Evolutionary conservation across 2,329 filamentous ascomycete genomes (phyloP).

Genomic region (Teratosphaeria gauchensis): DNA sequence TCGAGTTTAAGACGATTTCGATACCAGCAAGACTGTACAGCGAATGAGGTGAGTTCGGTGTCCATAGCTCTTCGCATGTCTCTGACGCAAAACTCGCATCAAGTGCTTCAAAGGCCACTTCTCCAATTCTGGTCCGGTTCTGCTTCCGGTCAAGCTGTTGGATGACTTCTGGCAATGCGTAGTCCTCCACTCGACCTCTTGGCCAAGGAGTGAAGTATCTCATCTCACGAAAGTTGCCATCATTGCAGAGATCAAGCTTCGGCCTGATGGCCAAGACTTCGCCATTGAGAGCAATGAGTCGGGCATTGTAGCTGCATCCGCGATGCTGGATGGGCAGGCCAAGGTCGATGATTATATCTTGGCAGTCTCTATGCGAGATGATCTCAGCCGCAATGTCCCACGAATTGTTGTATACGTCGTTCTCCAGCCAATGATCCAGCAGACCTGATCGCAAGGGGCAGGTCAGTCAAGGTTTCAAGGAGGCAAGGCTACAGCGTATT

Average conservation of each 20-base stretch:
- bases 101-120: constrained; percentile 51
- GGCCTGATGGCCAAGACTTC: constrained; percentile 63
- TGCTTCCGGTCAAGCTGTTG: constrained; percentile 45
- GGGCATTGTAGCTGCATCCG: constrained; percentile 55
- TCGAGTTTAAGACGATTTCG: constrained; percentile 53
- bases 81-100: constrained; percentile 57
- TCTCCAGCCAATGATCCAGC: constrained; percentile 52
- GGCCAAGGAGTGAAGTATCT: constrained; percentile 55
- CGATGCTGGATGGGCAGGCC: constrained; percentile 50
- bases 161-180: constrained; percentile 52
- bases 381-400: constrained; percentile 56
- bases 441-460: constrained; percentile 23
- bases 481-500: too few species aligned
- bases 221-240: constrained; percentile 49
- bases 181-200: constrained; percentile 51
- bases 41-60: constrained; percentile 48
- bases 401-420: constrained; percentile 31
- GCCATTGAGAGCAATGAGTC: constrained; percentile 55
- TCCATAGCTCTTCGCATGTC: constrained; percentile 62
- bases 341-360: constrained; percentile 53
- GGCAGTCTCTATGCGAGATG: constrained; percentile 47
- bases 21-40: constrained; percentile 58
- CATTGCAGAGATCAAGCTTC: constrained; percentile 62
- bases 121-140: constrained; percentile 55
- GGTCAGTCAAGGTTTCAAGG: too few species aligned